A percentile compares a stretch with the other conserved stretches of the same genome.
Evolutionary conservation across 352 stramenopile species (phyloP).

Genomic region (Globisporangium canariense): DNA sequence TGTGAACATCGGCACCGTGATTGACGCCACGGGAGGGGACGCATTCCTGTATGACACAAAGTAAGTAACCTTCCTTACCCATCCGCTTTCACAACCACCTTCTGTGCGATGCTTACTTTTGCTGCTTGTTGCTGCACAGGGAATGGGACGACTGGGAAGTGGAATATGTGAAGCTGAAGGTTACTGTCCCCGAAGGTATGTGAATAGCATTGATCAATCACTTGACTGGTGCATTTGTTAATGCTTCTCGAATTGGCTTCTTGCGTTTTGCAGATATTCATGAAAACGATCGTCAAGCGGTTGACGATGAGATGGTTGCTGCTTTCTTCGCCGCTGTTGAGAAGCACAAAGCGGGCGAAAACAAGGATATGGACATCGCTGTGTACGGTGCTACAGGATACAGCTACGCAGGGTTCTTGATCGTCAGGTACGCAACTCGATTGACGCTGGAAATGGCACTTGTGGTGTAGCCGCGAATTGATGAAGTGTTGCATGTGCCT

Average conservation of each 20-base stretch:
- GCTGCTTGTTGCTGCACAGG: slow-evolving; percentile 23
- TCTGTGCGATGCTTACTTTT: background rate
- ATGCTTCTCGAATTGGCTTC: slow-evolving; percentile 2
- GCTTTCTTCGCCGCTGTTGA: slow-evolving; percentile 60
- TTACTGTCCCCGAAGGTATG: slow-evolving; percentile 37
- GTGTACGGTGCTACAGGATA: slow-evolving; percentile 64
- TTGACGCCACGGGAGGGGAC: slow-evolving; percentile 71
- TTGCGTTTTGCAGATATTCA: slow-evolving; percentile 17
- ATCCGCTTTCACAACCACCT: background rate
- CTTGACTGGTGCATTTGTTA: background rate
- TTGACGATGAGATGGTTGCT: slow-evolving; percentile 50
- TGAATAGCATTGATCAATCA: background rate
- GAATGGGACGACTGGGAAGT: slow-evolving; percentile 90
- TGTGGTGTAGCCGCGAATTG: background rate
- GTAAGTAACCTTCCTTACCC: slow-evolving; percentile 25
- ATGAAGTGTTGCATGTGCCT: background rate
- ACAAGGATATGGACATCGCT: slow-evolving; percentile 75
- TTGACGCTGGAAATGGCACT: background rate
- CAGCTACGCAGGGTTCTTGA: slow-evolving; percentile 72
- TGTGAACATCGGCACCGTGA: slow-evolving; percentile 71
- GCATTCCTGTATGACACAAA: slow-evolving; percentile 72
- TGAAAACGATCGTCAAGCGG: slow-evolving; percentile 29
- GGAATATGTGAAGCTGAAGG: slow-evolving; percentile 67
- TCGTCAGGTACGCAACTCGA: slow-evolving; percentile 50
- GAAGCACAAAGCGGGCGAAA: slow-evolving; percentile 53